A percentile compares a stretch with the other conserved stretches of the same genome.
phyloP scores from a whole-genome alignment of 345 rosid species.

The Clausena lansium region DNA sequence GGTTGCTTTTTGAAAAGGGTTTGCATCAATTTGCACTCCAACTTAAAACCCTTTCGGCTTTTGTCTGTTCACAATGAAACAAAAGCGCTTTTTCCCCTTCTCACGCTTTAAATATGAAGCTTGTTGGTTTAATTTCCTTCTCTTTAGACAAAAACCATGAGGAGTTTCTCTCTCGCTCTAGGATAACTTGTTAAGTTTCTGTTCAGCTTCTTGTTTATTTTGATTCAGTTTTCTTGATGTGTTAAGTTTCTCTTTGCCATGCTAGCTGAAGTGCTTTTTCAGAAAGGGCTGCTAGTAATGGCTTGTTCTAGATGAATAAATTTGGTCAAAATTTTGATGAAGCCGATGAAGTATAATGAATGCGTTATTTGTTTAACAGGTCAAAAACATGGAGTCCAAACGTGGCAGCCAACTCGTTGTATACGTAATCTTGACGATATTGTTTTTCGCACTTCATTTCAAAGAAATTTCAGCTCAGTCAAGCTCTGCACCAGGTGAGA shows the following conservation, averaged over 20 bases:
- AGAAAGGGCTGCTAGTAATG: not conserved
- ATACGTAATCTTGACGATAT: constrained; percentile 17
- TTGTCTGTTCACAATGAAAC: not conserved
- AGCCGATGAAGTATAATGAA: no score
- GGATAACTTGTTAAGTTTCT: not conserved
- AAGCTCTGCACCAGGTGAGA: constrained; percentile 25
- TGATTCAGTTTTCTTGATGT: constrained; percentile 11
- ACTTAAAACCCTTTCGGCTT: not conserved
- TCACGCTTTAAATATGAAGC: not conserved
- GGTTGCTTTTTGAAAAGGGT: constrained; percentile 16
- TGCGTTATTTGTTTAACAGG: constrained; percentile 24
- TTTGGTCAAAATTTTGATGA: constrained; percentile 14
- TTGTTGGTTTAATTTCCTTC: not conserved
- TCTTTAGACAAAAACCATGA: not conserved
- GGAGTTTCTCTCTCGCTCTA: no score
- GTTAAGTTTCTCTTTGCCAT: not conserved
- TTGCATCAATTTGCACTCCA: constrained; percentile 1
- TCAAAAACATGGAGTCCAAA: constrained; percentile 25
- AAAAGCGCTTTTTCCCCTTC: not conserved
- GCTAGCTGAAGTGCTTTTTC: not conserved
- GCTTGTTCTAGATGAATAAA: not conserved
- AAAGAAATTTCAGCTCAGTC: constrained; percentile 15
- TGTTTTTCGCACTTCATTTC: constrained; percentile 18
- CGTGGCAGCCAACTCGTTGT: constrained; percentile 7
- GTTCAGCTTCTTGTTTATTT: not conserved